Conservation (phyloP, 495 filamentous ascomycete species). For the Thozetella sp. region DNA sequence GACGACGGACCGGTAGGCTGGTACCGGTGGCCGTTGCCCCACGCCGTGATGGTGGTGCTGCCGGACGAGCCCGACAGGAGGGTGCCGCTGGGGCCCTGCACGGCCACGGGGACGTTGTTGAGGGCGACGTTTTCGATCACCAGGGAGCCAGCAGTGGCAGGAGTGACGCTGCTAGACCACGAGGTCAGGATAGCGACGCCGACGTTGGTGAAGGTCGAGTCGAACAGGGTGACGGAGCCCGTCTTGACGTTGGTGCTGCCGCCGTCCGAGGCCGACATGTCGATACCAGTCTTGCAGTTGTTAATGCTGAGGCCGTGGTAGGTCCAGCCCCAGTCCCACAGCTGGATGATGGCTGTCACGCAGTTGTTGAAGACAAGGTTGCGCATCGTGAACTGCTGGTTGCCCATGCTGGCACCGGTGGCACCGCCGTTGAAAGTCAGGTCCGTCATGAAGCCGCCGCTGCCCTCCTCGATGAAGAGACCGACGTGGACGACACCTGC, state of each 20-base stretch:
- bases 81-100: conserved; percentile 53
- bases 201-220: conserved; percentile 74
- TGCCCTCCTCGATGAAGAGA: conserved; percentile 73
- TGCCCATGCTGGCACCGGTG: conserved; percentile 65
- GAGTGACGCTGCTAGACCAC: conserved; percentile 50
- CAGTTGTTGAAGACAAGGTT: conserved; percentile 68
- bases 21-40: conserved; percentile 45
- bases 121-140: conserved; percentile 71
- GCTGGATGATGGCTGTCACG: conserved; percentile 55
- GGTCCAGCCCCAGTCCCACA: conserved; percentile 59
- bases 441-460: conserved; percentile 67
- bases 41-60: conserved; percentile 51
- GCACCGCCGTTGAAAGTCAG: conserved; percentile 73
- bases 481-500: conserved; percentile 67
- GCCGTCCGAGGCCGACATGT: conserved; percentile 52
- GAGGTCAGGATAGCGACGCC: conserved; percentile 69
- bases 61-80: conserved; percentile 60
- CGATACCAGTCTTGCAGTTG: conserved; percentile 64
- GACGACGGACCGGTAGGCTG: conserved; percentile 41
- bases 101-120: conserved; percentile 58
- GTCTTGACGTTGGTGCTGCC: conserved; percentile 45
- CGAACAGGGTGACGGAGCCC: conserved; percentile 64
- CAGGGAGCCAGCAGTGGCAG: conserved; percentile 51
- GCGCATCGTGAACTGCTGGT: conserved; percentile 82
- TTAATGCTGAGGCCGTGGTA: conserved; percentile 61